Conservation (phyloP, 352 stramenopile genomes). For the Phytopythium ostracodes region DNA sequence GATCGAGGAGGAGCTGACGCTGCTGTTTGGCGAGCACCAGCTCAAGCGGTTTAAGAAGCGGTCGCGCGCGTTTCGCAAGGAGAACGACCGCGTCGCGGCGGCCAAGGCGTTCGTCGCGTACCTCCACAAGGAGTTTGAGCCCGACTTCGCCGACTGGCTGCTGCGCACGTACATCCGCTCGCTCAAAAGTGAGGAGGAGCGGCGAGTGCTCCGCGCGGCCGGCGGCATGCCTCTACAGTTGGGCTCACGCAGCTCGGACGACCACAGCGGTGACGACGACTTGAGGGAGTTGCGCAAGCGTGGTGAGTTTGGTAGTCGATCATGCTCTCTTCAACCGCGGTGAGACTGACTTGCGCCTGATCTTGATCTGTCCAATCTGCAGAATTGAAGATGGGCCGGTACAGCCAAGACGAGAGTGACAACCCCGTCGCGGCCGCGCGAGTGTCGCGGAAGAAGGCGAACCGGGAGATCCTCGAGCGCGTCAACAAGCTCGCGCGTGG, state of each 20-base stretch:
- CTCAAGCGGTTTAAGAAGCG: slow-evolving; percentile 75
- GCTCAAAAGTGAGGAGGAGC: slow-evolving; percentile 56
- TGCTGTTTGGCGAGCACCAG: slow-evolving; percentile 39
- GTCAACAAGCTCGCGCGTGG: slow-evolving; percentile 50
- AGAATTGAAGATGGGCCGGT: slow-evolving; percentile 35
- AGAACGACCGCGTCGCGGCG: slow-evolving; percentile 55
- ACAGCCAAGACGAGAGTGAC: slow-evolving; percentile 9
- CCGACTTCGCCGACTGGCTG: slow-evolving; percentile 55
- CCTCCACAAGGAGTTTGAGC: slow-evolving; percentile 46
- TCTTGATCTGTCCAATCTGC: slow-evolving; percentile 11
- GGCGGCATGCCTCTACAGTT: slow-evolving; percentile 20
- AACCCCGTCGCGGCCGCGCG: slow-evolving; percentile 19
- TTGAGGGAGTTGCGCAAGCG: slow-evolving; percentile 27
- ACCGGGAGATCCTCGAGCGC: slow-evolving; percentile 62
- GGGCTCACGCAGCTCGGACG: slow-evolving; percentile 1
- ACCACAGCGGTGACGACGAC: slow-evolving; percentile 17
- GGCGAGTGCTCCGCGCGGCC: slow-evolving; percentile 30
- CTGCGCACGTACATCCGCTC: slow-evolving; percentile 43
- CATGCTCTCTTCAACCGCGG: not conserved
- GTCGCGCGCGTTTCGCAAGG: slow-evolving; percentile 55
- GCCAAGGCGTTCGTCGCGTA: slow-evolving; percentile 49
- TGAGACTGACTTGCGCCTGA: slow-evolving; percentile 7
- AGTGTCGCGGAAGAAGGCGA: slow-evolving; percentile 53
- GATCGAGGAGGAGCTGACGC: slow-evolving; percentile 60
- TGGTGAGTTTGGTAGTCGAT: slow-evolving; percentile 16